A percentile compares a stretch with the other conserved stretches of the same genome.
Evolutionary conservation across 345 rosid species (phyloP).

Genomic region (Kernera saxatilis): DNA sequence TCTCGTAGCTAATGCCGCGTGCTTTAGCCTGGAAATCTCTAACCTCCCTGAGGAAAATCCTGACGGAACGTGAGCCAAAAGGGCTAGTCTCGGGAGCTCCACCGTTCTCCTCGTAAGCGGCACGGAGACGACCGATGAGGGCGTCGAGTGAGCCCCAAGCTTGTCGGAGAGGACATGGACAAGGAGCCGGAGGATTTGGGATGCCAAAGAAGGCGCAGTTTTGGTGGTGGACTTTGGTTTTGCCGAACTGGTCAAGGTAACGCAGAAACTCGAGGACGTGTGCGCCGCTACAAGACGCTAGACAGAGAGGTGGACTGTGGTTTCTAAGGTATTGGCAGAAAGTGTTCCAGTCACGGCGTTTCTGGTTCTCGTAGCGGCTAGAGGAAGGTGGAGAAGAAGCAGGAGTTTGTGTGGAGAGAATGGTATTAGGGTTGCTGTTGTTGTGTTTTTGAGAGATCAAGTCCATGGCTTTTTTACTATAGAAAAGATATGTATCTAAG

Average conservation of each 20-base stretch:
- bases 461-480: constrained; percentile 35
- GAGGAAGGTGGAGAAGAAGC: constrained; percentile 25
- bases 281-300: constrained; percentile 27
- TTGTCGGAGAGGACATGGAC: constrained; percentile 26
- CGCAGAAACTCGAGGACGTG: constrained; percentile 30
- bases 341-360: constrained; percentile 33
- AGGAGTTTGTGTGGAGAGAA: constrained; percentile 18
- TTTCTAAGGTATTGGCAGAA: constrained; percentile 27
- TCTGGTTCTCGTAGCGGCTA: constrained; percentile 30
- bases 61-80: constrained; percentile 24
- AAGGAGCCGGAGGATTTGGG: constrained; percentile 24
- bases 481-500: too few relatives aligned
- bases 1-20: constrained; percentile 23
- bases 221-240: constrained; percentile 23
- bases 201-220: constrained; percentile 22
- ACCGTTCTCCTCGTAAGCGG: constrained; percentile 30
- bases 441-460: constrained; percentile 31
- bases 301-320: constrained; percentile 28
- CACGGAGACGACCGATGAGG: constrained; percentile 24
- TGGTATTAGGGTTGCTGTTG: constrained; percentile 14
- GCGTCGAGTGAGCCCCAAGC: constrained; percentile 30
- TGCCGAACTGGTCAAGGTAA: constrained; percentile 28
- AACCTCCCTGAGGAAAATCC: constrained; percentile 20
- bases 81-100: constrained; percentile 26
- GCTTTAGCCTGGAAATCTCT: constrained; percentile 29